Evolutionary conservation across 306 rosid genomes (phyloP), one percentile per base, ranked within the genome.

Genomic region (Urtica urens): DNA sequence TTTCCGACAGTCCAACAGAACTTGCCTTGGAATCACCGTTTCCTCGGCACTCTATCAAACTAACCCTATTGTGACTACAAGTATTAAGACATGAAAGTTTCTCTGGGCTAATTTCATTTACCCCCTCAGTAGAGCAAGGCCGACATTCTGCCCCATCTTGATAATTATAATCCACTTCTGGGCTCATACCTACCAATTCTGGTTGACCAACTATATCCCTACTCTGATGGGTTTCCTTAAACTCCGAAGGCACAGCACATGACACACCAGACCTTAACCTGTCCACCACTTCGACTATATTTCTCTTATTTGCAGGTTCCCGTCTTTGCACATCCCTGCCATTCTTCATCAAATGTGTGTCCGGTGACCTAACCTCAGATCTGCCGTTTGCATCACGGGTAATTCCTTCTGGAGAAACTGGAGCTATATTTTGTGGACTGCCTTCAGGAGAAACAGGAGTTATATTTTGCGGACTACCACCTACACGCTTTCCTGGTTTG

Each of bases 391-490:
- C 60, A 69, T 35, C 67, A 49, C 60, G 59, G n/a, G 69, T 48
- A 67, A 26, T 41, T 46, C 51, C 57, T 51, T 76, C 76, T 23
- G 64, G 83, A 35, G 83, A 70, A 49, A 54, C 70, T 37, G 72
- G 67, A 29, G 77, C 79, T 31, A 38, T 58, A 69, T 35, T 65
- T 46, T 58, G 59, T 14, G 69, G 45, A 67, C 30, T 41, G 49
- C 51, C 57, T 51, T 76, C 76, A 20, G 64, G 83, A 35, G 83
- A 70, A 49, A 54, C 70, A 41, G 72, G 67, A 29, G 77, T 78
- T n/a, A 55, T 49, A 54, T 62, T 60, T 56, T 54, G 80, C n/a
- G 78, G 84, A 60, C 87, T 81, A 29, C 75, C 39, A 66, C 81
- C 71, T 37, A 68, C 49, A 50, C 56, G 81, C 66, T 85, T 81